A percentile compares a stretch with the other conserved stretches of the same genome.
Evolutionary conservation across 2,329 filamentous ascomycete species (phyloP).

Genomic region (Aspergillus novofumigatus): DNA sequence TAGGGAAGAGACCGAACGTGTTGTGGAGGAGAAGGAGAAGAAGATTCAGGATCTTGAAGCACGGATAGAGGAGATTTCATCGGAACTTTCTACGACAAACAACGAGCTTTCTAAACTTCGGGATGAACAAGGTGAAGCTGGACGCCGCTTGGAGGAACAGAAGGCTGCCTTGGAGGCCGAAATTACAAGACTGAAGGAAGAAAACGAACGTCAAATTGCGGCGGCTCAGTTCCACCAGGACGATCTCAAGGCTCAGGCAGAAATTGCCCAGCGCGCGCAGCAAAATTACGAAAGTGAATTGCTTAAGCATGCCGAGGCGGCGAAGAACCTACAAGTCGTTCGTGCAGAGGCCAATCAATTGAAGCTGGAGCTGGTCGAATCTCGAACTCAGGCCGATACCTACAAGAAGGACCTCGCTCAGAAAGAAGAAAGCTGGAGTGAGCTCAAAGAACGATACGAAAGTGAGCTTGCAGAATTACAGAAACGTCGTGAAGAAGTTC

Average conservation of each 20-base stretch:
- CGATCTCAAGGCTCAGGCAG: constrained; percentile 86
- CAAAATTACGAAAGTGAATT: constrained; percentile 94
- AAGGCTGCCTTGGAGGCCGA: constrained; percentile 75
- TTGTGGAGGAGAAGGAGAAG: constrained; percentile 71
- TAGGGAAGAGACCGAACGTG: constrained; percentile 74
- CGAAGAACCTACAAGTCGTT: constrained; percentile 73
- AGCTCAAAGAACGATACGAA: constrained; percentile 75
- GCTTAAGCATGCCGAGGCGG: constrained; percentile 92
- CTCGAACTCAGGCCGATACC: constrained; percentile 78
- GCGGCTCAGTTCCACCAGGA: constrained; percentile 82
- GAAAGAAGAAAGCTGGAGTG: constrained; percentile 83
- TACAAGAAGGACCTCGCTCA: constrained; percentile 74
- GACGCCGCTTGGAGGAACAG: constrained; percentile 71
- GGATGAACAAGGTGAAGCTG: constrained; percentile 72
- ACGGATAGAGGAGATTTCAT: constrained; percentile 75
- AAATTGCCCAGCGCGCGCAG: constrained; percentile 88
- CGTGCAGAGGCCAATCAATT: constrained; percentile 77
- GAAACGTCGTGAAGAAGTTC: constrained; percentile 74
- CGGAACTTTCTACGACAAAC: constrained; percentile 77
- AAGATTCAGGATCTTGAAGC: constrained; percentile 78
- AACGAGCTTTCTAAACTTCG: constrained; percentile 75
- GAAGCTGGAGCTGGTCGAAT: constrained; percentile 70
- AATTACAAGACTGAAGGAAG: constrained; percentile 74
- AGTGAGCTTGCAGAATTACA: constrained; percentile 76
- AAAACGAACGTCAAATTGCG: constrained; percentile 73